These are phyloP conservation scores for Astrothelium subdiscretum DNA, from an alignment of 495 filamentous ascomycete species.

Conservation along the genomic window DNA sequence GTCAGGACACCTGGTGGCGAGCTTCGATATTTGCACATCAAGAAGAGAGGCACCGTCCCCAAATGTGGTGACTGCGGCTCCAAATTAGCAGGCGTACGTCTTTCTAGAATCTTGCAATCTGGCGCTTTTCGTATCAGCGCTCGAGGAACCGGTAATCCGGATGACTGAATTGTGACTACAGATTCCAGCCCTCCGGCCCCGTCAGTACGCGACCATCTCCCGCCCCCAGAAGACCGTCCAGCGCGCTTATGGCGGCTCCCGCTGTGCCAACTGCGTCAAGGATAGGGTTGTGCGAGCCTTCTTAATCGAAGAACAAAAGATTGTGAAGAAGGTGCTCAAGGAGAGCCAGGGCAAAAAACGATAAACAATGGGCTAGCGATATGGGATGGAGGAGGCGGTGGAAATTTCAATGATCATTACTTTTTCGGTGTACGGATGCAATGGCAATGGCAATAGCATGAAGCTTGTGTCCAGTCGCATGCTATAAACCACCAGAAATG, in stretches of 20 bases:
- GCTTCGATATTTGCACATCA: constrained; percentile 92
- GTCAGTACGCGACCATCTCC: constrained; percentile 91
- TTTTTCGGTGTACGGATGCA: neutral
- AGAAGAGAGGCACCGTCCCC: constrained; percentile 91
- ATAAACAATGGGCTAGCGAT: constrained; percentile 16
- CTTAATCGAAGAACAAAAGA: constrained; percentile 99
- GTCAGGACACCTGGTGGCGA: constrained; percentile 92
- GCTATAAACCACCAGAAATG: neutral
- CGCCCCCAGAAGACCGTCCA: constrained; percentile 98
- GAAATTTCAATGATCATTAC: neutral
- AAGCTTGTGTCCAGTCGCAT: neutral
- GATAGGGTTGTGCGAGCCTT: constrained; percentile 94
- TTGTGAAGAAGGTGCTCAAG: constrained; percentile 99
- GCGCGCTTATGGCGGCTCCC: constrained; percentile 93
- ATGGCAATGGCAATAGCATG: neutral
- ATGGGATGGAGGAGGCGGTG: neutral
- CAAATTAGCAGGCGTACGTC: constrained; percentile 87
- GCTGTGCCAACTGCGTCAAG: constrained; percentile 97
- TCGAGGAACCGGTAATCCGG: neutral
- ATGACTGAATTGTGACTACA: too few species aligned
- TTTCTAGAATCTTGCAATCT: neutral
- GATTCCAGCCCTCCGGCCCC: constrained; percentile 93
- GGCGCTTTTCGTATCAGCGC: neutral
- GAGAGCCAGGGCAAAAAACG: constrained; percentile 82
- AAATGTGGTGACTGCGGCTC: constrained; percentile 98